Evolutionary conservation across 1,284 basidiomycete genomes (phyloP).

Genomic region (Puccinia polysora): DNA sequence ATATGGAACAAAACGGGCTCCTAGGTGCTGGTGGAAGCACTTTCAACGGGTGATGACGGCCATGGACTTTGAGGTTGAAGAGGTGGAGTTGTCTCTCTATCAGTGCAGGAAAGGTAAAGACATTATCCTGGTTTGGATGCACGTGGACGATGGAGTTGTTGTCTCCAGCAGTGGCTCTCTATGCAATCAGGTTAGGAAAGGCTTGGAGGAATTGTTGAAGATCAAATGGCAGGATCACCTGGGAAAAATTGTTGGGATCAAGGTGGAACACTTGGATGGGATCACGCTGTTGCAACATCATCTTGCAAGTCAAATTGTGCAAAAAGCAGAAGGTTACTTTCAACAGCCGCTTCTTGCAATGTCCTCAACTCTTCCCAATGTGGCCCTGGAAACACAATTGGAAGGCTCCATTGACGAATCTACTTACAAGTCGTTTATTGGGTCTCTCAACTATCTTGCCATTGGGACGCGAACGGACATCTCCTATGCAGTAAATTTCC

Average conservation of each 20-base stretch:
- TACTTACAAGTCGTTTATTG: background rate
- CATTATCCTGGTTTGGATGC: background rate
- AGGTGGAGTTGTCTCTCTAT: background rate
- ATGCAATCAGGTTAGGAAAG: background rate
- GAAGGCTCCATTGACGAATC: background rate
- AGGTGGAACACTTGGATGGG: background rate
- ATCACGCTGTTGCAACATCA: background rate
- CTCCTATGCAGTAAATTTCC: background rate
- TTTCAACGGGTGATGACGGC: background rate
- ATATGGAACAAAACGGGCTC: constrained; percentile 9
- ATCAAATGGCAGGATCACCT: background rate
- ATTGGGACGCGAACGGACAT: background rate
- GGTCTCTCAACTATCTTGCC: background rate
- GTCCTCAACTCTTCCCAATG: background rate
- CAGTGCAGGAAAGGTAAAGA: background rate
- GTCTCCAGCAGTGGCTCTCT: background rate
- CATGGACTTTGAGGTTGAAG: background rate
- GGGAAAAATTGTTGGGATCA: background rate
- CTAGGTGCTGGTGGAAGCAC: constrained; percentile 4
- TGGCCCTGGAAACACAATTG: background rate
- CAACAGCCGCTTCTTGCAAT: background rate
- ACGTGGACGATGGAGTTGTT: constrained; percentile 9
- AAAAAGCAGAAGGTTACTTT: background rate
- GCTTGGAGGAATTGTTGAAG: background rate
- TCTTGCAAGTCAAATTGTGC: background rate